These are phyloP conservation scores for Tetrahymena thermophila DNA, from an alignment of 73 alveolate genomes.

Conservation along the genomic window DNA sequence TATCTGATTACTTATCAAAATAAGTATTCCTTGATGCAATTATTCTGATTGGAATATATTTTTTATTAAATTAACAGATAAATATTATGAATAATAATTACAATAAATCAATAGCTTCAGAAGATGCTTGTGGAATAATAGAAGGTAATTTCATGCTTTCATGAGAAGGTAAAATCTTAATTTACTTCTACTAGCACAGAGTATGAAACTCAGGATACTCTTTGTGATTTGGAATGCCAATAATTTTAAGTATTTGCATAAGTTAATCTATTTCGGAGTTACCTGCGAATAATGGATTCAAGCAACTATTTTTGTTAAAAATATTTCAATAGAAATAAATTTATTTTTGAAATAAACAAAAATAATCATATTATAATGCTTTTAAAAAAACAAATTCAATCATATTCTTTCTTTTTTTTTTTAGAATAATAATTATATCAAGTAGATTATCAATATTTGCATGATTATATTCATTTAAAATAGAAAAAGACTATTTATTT, in stretches of 20 bases:
- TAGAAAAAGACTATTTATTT: too few species aligned
- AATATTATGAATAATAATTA: neutral
- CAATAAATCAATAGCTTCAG: conserved; percentile 17
- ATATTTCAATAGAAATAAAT: neutral
- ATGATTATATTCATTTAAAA: too few species aligned
- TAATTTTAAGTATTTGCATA: conserved; percentile 59
- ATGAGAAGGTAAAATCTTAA: conserved; percentile 45
- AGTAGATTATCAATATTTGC: too few species aligned
- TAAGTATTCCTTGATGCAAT: too few species aligned
- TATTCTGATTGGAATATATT: too few species aligned
- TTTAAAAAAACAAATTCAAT: too few species aligned
- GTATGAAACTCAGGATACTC: conserved; percentile 75
- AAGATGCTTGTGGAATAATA: conserved; percentile 49
- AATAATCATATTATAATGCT: too few species aligned
- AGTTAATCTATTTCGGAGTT: conserved; percentile 76
- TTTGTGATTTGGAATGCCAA: conserved; percentile 75
- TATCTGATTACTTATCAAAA: too few species aligned
- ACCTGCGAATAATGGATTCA: conserved; percentile 75
- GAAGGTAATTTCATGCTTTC: conserved; percentile 44
- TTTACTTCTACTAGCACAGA: conserved; percentile 55
- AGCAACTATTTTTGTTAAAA: neutral
- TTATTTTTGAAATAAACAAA: neutral
- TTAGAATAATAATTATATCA: too few species aligned
- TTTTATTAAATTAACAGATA: too few species aligned
- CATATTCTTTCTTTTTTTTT: too few species aligned